Evolutionary conservation across 2,329 filamentous ascomycete species (phyloP), one percentile per base, ranked within the genome.

Genomic region (Claviceps purpurea): DNA sequence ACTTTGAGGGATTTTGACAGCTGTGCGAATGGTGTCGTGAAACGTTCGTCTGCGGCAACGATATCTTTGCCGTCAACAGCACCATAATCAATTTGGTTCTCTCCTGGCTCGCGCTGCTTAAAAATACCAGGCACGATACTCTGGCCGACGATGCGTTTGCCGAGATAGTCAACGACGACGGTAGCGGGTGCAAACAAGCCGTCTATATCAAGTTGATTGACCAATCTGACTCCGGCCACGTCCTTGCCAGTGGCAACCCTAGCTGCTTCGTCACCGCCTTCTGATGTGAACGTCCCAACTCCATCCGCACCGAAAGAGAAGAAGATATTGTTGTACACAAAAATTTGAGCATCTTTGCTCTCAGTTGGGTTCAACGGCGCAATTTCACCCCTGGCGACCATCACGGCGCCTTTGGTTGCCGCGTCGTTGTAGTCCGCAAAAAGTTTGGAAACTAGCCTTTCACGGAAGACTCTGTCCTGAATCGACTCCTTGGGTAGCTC

Each of bases 291-390:
- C 16, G 93, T 98, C 44, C 93, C 91, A 46, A 97, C 93, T 50
- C 93, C 94, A 66, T 98, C 93, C 45, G 93, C 91, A 56, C 93
- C 93, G 61, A 96, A 97, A 0, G 93, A 97, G 74, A 95, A 98
- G 74, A 98, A 98, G 59, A 98, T 89, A 70, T 98, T 98, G 76
- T 97, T 97, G 75, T 97, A 96, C 24, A 98, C 91, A 63, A 95
- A 98, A 58, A 98, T 98, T 67, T 98, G 93, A 4, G 93, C 93
- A 66, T 98, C 91, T 59, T 78, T 81, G 57, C 78, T 83, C 70
- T 98, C 93, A 0, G 91, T 97, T 6, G 93, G 94, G 71, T 98
- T 98, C 51, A 98, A 72, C 6, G 93, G 89, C 20, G 89, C 84
- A 57, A 98, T 86, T 67, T 98, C 93, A 51, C 93, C 93, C 53